phyloP scores from a whole-genome alignment of 768 basidiomycete species.

The Rhodotorula toruloides region DNA sequence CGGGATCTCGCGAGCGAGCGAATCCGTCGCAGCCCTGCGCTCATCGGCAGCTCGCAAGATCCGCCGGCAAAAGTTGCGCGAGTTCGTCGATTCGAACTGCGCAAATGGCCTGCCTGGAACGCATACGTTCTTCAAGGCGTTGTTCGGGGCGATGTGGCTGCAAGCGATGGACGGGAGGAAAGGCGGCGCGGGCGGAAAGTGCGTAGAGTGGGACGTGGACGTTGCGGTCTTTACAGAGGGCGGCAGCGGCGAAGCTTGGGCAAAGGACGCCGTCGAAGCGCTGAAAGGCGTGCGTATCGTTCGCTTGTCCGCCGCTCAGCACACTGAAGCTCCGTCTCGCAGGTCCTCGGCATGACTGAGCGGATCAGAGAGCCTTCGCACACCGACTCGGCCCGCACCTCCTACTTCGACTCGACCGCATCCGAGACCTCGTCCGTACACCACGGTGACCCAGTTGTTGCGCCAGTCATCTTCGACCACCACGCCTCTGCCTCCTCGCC shows the following conservation, averaged over 20 bases:
- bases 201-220: slow-evolving; percentile 39
- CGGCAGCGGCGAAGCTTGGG: slow-evolving; percentile 28
- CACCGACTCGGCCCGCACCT: slow-evolving; percentile 11
- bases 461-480: slow-evolving; percentile 5
- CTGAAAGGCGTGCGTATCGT: slow-evolving; percentile 32
- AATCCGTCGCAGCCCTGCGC: slow-evolving; percentile 10
- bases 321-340: neutral
- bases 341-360: slow-evolving; percentile 38
- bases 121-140: slow-evolving; percentile 32
- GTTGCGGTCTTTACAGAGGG: slow-evolving; percentile 36
- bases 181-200: slow-evolving; percentile 28
- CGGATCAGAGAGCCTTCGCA: slow-evolving; percentile 3
- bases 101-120: slow-evolving; percentile 22
- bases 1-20: slow-evolving; percentile 14
- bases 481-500: neutral
- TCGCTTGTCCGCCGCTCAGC: neutral
- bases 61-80: slow-evolving; percentile 7
- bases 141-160: slow-evolving; percentile 29
- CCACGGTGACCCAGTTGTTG: neutral
- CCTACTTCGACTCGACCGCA: neutral
- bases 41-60: slow-evolving; percentile 7
- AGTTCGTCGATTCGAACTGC: slow-evolving; percentile 24
- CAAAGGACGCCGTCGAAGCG: slow-evolving; percentile 23
- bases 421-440: neutral
- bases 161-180: slow-evolving; percentile 14